phyloP scores from a whole-genome alignment of 2,329 filamentous ascomycete species.

The Daldinia sp. region DNA sequence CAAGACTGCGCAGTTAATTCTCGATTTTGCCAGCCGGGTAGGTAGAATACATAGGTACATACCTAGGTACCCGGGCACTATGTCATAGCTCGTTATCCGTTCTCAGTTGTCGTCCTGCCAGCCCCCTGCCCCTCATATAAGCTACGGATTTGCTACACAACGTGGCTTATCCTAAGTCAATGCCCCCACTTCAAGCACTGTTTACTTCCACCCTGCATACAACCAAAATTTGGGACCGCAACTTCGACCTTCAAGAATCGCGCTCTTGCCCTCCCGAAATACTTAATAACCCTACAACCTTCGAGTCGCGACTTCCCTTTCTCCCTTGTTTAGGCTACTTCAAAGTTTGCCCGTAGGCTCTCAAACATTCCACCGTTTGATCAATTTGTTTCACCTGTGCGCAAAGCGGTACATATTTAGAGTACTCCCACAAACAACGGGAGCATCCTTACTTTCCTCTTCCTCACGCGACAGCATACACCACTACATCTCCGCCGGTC shows the following conservation, averaged over 20 bases:
- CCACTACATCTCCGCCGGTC: slow-evolving; percentile 8
- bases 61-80: background rate
- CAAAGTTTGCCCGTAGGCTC: slow-evolving; percentile 6
- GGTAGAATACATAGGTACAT: background rate
- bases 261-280: slow-evolving; percentile 24
- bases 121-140: slow-evolving; percentile 35
- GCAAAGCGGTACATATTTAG: slow-evolving; percentile 18
- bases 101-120: slow-evolving; percentile 8
- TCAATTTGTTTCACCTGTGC: slow-evolving; percentile 28
- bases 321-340: slow-evolving; percentile 2
- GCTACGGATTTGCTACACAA: slow-evolving; percentile 14
- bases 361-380: slow-evolving; percentile 22
- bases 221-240: slow-evolving; percentile 42
- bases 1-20: too few species aligned
- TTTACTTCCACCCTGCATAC: slow-evolving; percentile 39
- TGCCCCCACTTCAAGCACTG: slow-evolving; percentile 38
- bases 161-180: slow-evolving; percentile 35
- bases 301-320: slow-evolving; percentile 25
- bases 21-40: too few species aligned
- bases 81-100: background rate
- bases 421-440: slow-evolving; percentile 24
- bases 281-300: slow-evolving; percentile 18
- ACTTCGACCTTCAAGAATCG: slow-evolving; percentile 40
- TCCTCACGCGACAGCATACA: slow-evolving; percentile 40
- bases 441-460: slow-evolving; percentile 18